These are phyloP conservation scores for Myriosclerotinia curreyana DNA, from an alignment of 2,329 filamentous ascomycete species.

Conservation along the genomic window DNA sequence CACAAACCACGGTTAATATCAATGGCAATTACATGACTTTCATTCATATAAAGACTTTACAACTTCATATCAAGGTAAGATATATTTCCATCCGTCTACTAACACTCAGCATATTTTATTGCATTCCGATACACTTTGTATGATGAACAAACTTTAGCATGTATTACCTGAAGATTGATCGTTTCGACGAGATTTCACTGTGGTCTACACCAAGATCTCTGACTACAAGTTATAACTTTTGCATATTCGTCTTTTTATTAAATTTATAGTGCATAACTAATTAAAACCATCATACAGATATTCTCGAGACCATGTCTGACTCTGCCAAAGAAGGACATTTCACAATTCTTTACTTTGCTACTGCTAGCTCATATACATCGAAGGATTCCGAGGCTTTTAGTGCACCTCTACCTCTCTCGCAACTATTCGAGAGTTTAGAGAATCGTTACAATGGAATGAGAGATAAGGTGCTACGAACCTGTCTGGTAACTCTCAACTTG, in stretches of 20 bases:
- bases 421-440: slow-evolving; percentile 68
- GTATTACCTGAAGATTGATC: slow-evolving; percentile 43
- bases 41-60: background rate
- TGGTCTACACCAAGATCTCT: slow-evolving; percentile 70
- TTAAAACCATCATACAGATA: background rate
- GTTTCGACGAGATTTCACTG: slow-evolving; percentile 51
- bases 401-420: slow-evolving; percentile 60
- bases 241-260: background rate
- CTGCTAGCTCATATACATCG: slow-evolving; percentile 67
- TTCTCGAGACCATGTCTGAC: slow-evolving; percentile 23
- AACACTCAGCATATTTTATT: background rate
- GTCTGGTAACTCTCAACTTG: slow-evolving; percentile 75
- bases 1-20: background rate
- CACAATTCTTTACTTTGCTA: slow-evolving; percentile 78
- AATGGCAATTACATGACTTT: background rate
- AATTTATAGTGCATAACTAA: background rate
- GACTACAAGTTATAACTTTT: slow-evolving; percentile 41
- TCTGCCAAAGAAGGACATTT: slow-evolving; percentile 56
- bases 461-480: slow-evolving; percentile 65
- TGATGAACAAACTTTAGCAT: slow-evolving; percentile 44
- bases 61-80: slow-evolving; percentile 25
- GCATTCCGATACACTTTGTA: slow-evolving; percentile 14
- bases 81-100: slow-evolving; percentile 13
- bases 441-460: slow-evolving; percentile 66
- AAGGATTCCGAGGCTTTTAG: slow-evolving; percentile 63